A percentile compares a stretch with the other conserved stretches of the same genome.
Conservation (phyloP, 331 rosid genomes). For the Erythrophleum ivorense region DNA sequence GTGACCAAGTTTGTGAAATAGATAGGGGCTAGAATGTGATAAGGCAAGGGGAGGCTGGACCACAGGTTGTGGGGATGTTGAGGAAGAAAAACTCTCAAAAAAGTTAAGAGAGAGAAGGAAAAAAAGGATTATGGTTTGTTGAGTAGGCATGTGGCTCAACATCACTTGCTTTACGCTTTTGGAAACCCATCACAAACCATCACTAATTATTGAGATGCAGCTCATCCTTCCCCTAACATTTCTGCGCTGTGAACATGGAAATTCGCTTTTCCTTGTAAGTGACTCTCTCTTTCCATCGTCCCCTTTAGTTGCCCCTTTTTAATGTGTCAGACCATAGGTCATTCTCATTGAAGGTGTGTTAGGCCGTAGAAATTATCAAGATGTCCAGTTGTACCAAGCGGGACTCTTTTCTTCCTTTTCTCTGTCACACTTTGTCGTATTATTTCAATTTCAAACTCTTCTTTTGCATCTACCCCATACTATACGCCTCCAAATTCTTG, state of each 20-base stretch:
- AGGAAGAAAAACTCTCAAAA: conserved; percentile 28
- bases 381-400: conserved; percentile 38
- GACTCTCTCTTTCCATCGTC: conserved; percentile 52
- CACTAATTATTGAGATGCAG: conserved; percentile 83
- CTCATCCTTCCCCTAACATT: conserved; percentile 57
- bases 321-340: conserved; percentile 63
- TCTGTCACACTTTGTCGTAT: neutral
- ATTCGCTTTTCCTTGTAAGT: conserved; percentile 49
- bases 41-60: conserved; percentile 69
- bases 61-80: conserved; percentile 62
- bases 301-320: conserved; percentile 41
- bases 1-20: conserved; percentile 76
- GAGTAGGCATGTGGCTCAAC: conserved; percentile 85
- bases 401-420: neutral
- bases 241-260: conserved; percentile 54
- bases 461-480: conserved; percentile 14
- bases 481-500: neutral
- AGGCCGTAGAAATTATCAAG: conserved; percentile 50
- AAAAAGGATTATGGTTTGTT: conserved; percentile 57
- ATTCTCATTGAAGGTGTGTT: conserved; percentile 51
- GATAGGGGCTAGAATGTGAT: conserved; percentile 60
- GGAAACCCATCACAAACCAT: conserved; percentile 38
- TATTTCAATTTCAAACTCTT: conserved; percentile 21
- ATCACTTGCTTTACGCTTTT: conserved; percentile 71
- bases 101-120: neutral